A percentile compares a stretch with the other conserved stretches of the same genome.
Conservation (phyloP, 495 filamentous ascomycete genomes). For the Amorphotheca resinae region DNA sequence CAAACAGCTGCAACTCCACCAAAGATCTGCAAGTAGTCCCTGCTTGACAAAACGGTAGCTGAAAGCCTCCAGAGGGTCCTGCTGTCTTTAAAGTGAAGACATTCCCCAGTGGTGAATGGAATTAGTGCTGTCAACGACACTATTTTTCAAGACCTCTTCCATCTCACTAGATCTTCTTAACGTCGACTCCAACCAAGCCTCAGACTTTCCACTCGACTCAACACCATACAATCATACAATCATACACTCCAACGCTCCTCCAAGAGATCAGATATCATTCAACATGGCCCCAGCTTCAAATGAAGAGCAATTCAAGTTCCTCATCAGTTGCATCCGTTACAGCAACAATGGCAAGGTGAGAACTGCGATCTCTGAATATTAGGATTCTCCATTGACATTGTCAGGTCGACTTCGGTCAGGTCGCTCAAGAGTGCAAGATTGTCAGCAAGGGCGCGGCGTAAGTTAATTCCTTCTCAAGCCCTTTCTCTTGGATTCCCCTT, state of each 20-base stretch:
- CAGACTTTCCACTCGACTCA: background rate
- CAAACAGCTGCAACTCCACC: conserved; percentile 1
- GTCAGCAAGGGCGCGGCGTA: conserved; percentile 55
- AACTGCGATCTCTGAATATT: background rate
- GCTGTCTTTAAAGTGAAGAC: conserved; percentile 1
- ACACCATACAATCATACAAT: background rate
- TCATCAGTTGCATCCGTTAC: conserved; percentile 51
- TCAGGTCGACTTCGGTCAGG: conserved; percentile 48
- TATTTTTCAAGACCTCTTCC: background rate
- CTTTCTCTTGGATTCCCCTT: background rate
- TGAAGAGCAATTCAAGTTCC: conserved; percentile 48
- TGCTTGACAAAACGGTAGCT: conserved; percentile 1
- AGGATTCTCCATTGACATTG: background rate
- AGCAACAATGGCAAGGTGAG: conserved; percentile 43
- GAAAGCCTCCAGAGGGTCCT: conserved; percentile 1
- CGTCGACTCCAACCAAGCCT: background rate
- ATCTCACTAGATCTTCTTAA: background rate
- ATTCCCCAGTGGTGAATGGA: background rate
- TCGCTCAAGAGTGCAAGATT: conserved; percentile 51
- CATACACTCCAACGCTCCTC: background rate
- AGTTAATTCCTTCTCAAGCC: conserved; percentile 22
- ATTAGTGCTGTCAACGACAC: conserved; percentile 1
- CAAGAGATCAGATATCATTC: background rate
- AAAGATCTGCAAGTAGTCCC: conserved; percentile 1
- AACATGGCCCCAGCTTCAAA: conserved; percentile 34